A percentile compares a stretch with the other conserved stretches of the same genome.
Evolutionary conservation across 148 eudicot species (phyloP).

Genomic region (Silene conica): DNA sequence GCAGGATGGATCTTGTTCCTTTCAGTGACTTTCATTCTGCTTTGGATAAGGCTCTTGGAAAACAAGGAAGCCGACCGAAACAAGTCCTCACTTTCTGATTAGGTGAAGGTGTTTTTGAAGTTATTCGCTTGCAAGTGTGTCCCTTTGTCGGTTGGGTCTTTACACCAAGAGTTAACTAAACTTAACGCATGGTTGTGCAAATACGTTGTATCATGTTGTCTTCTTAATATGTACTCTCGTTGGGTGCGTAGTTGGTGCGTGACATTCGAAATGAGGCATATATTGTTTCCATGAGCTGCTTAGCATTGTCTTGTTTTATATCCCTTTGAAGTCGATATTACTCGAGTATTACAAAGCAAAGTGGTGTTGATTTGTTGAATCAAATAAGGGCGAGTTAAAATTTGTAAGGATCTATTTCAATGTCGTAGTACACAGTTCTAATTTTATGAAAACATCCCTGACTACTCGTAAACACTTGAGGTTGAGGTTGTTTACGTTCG

Average conservation of each 20-base stretch:
- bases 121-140: background rate
- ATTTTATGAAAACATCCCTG: too few relatives aligned
- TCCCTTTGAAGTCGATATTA: background rate
- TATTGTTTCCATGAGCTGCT: background rate
- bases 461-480: too few relatives aligned
- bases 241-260: too few relatives aligned
- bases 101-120: background rate
- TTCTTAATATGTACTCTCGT: background rate
- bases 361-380: too few relatives aligned
- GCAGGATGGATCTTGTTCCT: constrained; percentile 66
- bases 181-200: background rate
- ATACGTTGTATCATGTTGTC: background rate
- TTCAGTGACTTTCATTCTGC: constrained; percentile 44
- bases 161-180: background rate
- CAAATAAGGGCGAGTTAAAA: too few relatives aligned
- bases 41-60: constrained; percentile 56
- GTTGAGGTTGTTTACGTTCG: too few relatives aligned
- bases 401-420: too few relatives aligned
- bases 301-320: background rate
- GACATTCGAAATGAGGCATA: background rate
- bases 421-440: too few relatives aligned
- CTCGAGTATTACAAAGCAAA: too few relatives aligned
- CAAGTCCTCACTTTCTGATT: constrained; percentile 50
- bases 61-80: constrained; percentile 56
- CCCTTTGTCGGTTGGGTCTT: background rate